phyloP scores from a whole-genome alignment of 495 filamentous ascomycete species.

The Echria macrotheca region DNA sequence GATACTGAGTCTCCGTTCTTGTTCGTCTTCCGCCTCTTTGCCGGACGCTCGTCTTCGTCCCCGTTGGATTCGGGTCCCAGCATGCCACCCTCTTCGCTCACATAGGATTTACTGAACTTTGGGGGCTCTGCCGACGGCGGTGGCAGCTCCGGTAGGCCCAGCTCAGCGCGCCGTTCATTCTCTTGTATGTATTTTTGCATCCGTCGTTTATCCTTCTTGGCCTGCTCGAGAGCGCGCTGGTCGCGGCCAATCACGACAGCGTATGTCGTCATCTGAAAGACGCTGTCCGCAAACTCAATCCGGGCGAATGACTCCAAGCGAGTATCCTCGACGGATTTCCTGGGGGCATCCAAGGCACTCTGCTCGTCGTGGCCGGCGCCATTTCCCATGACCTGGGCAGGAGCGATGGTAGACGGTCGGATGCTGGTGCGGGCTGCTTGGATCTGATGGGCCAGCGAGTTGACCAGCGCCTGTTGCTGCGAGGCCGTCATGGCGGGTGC shows the following conservation, averaged over 20 bases:
- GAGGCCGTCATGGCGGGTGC: no score
- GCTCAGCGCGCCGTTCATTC: conserved; percentile 32
- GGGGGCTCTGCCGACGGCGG: conserved; percentile 37
- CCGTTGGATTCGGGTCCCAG: conserved; percentile 46
- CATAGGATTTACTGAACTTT: conserved; percentile 48
- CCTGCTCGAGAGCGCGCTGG: conserved; percentile 39
- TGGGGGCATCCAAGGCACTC: no score
- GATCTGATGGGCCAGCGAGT: no score
- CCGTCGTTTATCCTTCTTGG: conserved; percentile 37
- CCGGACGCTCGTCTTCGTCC: conserved; percentile 34
- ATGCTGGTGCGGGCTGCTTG: no score
- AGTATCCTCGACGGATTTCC: no score
- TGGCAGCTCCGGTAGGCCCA: conserved; percentile 35
- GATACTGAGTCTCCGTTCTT: conserved; percentile 17
- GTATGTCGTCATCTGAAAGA: conserved; percentile 49
- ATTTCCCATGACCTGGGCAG: conserved; percentile 16
- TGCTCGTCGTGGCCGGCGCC: conserved; percentile 1
- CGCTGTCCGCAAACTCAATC: conserved; percentile 47
- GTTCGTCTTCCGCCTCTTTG: conserved; percentile 35
- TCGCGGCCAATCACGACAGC: conserved; percentile 48
- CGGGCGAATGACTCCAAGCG: conserved; percentile 46
- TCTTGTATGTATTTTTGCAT: conserved; percentile 31
- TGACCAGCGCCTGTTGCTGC: no score
- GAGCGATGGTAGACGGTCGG: conserved; percentile 27
- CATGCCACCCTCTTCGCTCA: conserved; percentile 50